These are phyloP conservation scores for Aphanomyces stellatus DNA, from an alignment of 352 stramenopile genomes.

Conservation along the genomic window DNA sequence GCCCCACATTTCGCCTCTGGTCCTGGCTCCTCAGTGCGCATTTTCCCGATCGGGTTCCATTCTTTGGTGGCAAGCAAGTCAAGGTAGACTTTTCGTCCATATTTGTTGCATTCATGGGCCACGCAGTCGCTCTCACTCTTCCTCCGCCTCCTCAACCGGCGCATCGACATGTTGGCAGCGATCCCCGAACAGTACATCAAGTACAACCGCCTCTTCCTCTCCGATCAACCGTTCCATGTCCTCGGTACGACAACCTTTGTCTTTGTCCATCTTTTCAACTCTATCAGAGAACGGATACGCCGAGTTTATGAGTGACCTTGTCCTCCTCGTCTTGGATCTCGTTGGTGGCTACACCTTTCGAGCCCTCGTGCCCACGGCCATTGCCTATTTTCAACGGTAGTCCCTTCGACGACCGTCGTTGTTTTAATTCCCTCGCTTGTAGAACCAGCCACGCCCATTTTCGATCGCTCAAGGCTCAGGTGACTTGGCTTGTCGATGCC, in stretches of 20 bases:
- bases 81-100: conserved; percentile 25
- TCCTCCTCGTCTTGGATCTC: background rate
- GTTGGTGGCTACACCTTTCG: background rate
- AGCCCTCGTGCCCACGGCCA: conserved; percentile 23
- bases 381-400: conserved; percentile 7
- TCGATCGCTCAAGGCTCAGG: conserved; percentile 38
- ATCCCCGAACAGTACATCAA: conserved; percentile 12
- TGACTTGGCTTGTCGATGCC: conserved; percentile 66
- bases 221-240: background rate
- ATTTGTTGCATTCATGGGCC: conserved; percentile 3
- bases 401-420: background rate
- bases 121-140: conserved; percentile 36
- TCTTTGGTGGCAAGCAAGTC: conserved; percentile 27
- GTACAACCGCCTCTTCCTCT: conserved; percentile 4
- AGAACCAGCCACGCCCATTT: conserved; percentile 26
- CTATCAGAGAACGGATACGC: background rate
- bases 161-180: conserved; percentile 27
- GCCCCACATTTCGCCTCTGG: background rate
- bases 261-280: background rate
- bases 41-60: conserved; percentile 23
- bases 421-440: too few relatives aligned
- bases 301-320: conserved; percentile 11
- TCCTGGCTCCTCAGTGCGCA: background rate
- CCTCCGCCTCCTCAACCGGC: conserved; percentile 29
- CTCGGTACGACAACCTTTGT: background rate